Evolutionary conservation across 805 yeast species (phyloP).

Genomic region (Nakazawaea sp.): DNA sequence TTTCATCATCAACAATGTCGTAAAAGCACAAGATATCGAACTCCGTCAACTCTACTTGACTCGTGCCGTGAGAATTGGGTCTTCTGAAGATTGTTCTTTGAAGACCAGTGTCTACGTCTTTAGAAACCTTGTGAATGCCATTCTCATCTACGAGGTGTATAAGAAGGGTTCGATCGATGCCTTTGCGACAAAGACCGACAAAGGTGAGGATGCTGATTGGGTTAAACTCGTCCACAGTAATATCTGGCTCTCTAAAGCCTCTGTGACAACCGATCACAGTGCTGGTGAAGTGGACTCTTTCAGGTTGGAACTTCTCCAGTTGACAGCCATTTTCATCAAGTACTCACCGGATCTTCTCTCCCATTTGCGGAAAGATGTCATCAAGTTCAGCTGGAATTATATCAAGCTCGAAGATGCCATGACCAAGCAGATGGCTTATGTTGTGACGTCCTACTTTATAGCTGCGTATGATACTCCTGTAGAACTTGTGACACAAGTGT

Average conservation of each 20-base stretch:
- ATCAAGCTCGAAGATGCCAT: slow-evolving; percentile 83
- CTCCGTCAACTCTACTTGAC: slow-evolving; percentile 44
- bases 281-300: slow-evolving; percentile 69
- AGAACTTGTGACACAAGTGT: slow-evolving; percentile 83
- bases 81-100: slow-evolving; percentile 34
- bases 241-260: slow-evolving; percentile 68
- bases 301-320: slow-evolving; percentile 71
- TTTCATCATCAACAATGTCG: slow-evolving; percentile 50
- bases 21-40: slow-evolving; percentile 38
- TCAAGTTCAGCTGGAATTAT: slow-evolving; percentile 91
- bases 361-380: slow-evolving; percentile 71
- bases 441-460: slow-evolving; percentile 80
- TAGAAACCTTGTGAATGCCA: slow-evolving; percentile 57
- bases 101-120: slow-evolving; percentile 57
- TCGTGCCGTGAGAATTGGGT: slow-evolving; percentile 42
- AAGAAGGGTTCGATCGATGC: slow-evolving; percentile 38
- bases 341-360: slow-evolving; percentile 54
- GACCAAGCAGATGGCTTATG: slow-evolving; percentile 89
- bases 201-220: slow-evolving; percentile 45
- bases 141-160: slow-evolving; percentile 55
- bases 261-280: slow-evolving; percentile 41
- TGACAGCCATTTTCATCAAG: slow-evolving; percentile 71
- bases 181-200: slow-evolving; percentile 30
- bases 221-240: slow-evolving; percentile 50
- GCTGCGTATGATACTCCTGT: slow-evolving; percentile 84